Conservation (phyloP, 2,329 filamentous ascomycete genomes). For the Fusarium pseudocircinatum region DNA sequence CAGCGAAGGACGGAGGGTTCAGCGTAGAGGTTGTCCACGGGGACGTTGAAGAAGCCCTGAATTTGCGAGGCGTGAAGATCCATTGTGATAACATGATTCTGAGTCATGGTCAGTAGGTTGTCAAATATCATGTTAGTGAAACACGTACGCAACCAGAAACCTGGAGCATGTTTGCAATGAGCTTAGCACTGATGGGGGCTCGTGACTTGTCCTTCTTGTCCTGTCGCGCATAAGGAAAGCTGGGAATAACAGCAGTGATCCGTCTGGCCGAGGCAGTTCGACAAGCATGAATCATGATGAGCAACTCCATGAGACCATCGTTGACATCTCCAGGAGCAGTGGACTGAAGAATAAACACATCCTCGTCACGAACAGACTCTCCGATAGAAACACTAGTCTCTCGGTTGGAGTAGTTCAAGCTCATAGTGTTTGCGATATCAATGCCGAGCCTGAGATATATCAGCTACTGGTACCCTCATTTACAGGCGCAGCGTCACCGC, state of each 20-base stretch:
- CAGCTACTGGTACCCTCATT: constrained; percentile 31
- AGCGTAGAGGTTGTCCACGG: constrained; percentile 83
- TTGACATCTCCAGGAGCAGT: constrained; percentile 97
- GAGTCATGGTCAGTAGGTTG: constrained; percentile 9
- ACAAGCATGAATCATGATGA: constrained; percentile 98
- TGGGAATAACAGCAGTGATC: constrained; percentile 94
- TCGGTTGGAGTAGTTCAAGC: constrained; percentile 86
- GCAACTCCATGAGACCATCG: constrained; percentile 95
- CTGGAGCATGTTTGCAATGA: constrained; percentile 98
- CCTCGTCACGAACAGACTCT: constrained; percentile 95
- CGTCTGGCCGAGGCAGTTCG: constrained; percentile 75
- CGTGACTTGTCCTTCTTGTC: constrained; percentile 96
- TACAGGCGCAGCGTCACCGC: constrained; percentile 2
- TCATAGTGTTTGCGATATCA: constrained; percentile 81
- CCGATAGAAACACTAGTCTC: constrained; percentile 93
- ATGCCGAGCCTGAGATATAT: constrained; percentile 71
- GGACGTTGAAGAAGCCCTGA: constrained; percentile 92
- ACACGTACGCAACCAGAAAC: constrained; percentile 78
- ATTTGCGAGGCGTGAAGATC: constrained; percentile 94
- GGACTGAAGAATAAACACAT: constrained; percentile 97
- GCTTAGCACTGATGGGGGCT: constrained; percentile 94
- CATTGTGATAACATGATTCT: constrained; percentile 83
- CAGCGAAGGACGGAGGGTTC: constrained; percentile 92
- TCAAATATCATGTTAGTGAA: not conserved
- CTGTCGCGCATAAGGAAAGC: constrained; percentile 95